A percentile compares a stretch with the other conserved stretches of the same genome.
phyloP scores from a whole-genome alignment of 169 alveolate species.

The Blepharisma undulans region DNA sequence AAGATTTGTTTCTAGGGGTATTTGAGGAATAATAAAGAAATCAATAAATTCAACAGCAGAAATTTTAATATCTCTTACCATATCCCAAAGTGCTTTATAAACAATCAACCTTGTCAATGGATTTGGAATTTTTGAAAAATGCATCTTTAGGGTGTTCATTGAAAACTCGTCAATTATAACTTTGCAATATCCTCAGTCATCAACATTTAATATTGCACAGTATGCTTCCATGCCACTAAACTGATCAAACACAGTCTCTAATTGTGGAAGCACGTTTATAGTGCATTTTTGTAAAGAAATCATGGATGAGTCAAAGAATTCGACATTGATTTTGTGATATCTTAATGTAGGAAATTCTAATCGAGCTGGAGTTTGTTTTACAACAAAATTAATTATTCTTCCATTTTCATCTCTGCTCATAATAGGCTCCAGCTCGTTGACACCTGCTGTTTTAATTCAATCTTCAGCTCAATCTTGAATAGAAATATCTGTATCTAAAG shows the following conservation, averaged over 20 bases:
- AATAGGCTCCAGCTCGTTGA: slow-evolving; percentile 4
- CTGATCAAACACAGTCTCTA: not conserved
- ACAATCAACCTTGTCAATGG: not conserved
- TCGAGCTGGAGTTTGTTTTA: not conserved
- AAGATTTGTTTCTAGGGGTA: not conserved
- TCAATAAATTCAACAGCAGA: slow-evolving; percentile 22
- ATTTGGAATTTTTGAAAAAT: not conserved
- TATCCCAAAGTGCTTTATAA: not conserved
- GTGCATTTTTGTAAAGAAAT: not conserved
- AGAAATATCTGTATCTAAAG: slow-evolving; percentile 49
- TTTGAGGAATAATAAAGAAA: too few relatives aligned
- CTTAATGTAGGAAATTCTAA: slow-evolving; percentile 8
- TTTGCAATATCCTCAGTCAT: slow-evolving; percentile 34
- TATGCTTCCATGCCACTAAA: slow-evolving; percentile 44
- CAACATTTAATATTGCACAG: not conserved
- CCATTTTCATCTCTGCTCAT: not conserved
- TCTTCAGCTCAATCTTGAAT: slow-evolving; percentile 19
- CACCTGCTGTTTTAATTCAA: slow-evolving; percentile 26
- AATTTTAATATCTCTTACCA: slow-evolving; percentile 12
- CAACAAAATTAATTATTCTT: not conserved
- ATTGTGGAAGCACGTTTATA: not conserved
- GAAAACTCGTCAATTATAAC: not conserved
- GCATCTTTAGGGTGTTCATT: not conserved
- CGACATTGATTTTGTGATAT: not conserved
- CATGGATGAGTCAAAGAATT: not conserved